Base-by-base conservation (phyloP, 805 yeast species). In the Nakazawaea ishiwadae region DNA sequence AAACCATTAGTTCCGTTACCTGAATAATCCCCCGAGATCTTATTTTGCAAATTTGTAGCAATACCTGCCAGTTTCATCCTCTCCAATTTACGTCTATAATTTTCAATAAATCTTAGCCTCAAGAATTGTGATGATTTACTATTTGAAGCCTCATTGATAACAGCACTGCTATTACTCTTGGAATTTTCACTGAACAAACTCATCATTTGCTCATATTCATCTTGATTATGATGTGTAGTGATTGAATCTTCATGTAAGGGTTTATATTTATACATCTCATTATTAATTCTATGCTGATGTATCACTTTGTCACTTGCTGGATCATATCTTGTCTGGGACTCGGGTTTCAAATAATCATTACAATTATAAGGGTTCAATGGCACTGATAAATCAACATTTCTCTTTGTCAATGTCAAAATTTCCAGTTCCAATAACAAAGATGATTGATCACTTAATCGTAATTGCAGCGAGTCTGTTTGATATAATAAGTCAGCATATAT, bases 191-290 rank as follows among this genome's bases (percentile, higher is more conserved):
- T 73, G 71, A 81, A 65, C 8, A 79, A 69, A 23, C 81, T 67
- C 98, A 91, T 91, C 56, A 89, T 68, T 55, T 87, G 95, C 60
- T 93, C 98, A 63, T 85, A 88, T 49, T 88, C 95, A 1, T 90
- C 79, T 15, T 34, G 40, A 43, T 81, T 76, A 51, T 84, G 84
- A 56, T 88, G 96, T 29, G 80, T 77, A 5, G 37, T n/a, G 5
- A 33, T 16, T 19, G 69, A 56, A 48, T 83, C 88, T 54, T 81
- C 89, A 51, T 81, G 88, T 34, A 81, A 69, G 40, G 52, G 62
- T 58, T 44, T 37, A 52, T 60, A 52, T 47, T 58, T 45, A 39
- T 51, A 54, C 28, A 53, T 56, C 34, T 47, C 50, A 6, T 21
- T 27, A 17, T 40, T 42, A 54, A 65, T 60, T 53, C 79, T 60